Evolutionary conservation across 139 green algal genomes (phyloP).

Genomic region (Spirogloea muscicola): DNA sequence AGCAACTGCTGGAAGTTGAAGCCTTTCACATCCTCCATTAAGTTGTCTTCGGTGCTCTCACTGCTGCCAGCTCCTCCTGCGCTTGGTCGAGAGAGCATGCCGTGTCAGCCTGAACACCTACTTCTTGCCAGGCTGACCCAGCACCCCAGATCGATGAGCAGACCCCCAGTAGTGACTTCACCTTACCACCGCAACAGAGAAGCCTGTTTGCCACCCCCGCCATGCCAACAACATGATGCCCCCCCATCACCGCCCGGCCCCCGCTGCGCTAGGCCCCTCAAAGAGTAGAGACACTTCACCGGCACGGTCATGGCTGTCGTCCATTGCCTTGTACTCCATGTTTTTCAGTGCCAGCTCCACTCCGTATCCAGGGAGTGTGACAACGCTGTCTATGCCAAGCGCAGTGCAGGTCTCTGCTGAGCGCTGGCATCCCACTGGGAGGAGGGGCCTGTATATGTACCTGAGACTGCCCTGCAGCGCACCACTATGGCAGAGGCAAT

Average conservation of each 20-base stretch:
- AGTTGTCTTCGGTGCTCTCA: constrained; percentile 5
- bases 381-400: neutral
- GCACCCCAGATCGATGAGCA: too few relatives aligned
- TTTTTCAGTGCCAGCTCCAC: constrained; percentile 95
- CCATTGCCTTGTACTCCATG: constrained; percentile 94
- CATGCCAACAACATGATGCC: too few relatives aligned
- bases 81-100: too few relatives aligned
- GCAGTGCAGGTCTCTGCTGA: neutral
- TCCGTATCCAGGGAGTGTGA: constrained; percentile 76
- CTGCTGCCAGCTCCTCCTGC: constrained; percentile 10
- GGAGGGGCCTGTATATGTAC: constrained; percentile 33
- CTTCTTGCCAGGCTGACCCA: too few relatives aligned
- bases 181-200: too few relatives aligned
- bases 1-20: constrained; percentile 70
- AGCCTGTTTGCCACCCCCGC: too few relatives aligned
- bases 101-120: too few relatives aligned
- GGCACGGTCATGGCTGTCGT: too few relatives aligned
- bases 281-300: too few relatives aligned
- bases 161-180: too few relatives aligned
- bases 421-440: constrained; percentile 9
- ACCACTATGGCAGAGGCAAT: neutral
- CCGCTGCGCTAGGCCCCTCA: too few relatives aligned
- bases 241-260: too few relatives aligned
- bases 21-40: constrained; percentile 58
- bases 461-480: constrained; percentile 1